phyloP scores from a whole-genome alignment of 257 asterid genomes.

The Plantago elongata region DNA sequence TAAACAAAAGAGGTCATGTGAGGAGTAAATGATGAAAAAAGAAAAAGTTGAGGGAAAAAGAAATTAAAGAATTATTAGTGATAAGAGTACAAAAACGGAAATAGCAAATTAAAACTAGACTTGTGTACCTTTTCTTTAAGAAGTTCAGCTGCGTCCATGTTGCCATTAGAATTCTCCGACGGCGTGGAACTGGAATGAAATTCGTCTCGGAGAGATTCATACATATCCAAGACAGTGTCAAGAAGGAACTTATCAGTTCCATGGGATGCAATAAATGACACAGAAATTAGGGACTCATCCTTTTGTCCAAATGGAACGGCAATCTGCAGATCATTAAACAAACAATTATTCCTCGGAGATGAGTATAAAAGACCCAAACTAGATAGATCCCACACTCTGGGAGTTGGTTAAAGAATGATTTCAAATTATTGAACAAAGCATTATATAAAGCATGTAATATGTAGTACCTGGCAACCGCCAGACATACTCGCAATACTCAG shows the following conservation, averaged over 20 bases:
- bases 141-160: constrained; percentile 72
- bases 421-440: neutral
- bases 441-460: neutral
- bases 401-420: too few species aligned
- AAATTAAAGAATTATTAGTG: too few species aligned
- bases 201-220: constrained; percentile 76
- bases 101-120: neutral
- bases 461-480: constrained; percentile 77
- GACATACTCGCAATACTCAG: constrained; percentile 77
- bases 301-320: constrained; percentile 74
- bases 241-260: constrained; percentile 88
- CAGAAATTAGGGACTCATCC: constrained; percentile 59
- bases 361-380: neutral
- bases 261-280: constrained; percentile 75
- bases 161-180: constrained; percentile 43
- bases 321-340: constrained; percentile 37
- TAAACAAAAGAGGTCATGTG: constrained; percentile 3
- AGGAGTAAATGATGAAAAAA: neutral
- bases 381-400: neutral
- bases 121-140: constrained; percentile 79
- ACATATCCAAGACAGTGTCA: constrained; percentile 76
- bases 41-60: neutral
- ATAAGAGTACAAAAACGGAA: too few species aligned
- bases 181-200: constrained; percentile 43
- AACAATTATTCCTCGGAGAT: neutral